phyloP scores from a whole-genome alignment of 768 basidiomycete genomes.

The Russula foetens region DNA sequence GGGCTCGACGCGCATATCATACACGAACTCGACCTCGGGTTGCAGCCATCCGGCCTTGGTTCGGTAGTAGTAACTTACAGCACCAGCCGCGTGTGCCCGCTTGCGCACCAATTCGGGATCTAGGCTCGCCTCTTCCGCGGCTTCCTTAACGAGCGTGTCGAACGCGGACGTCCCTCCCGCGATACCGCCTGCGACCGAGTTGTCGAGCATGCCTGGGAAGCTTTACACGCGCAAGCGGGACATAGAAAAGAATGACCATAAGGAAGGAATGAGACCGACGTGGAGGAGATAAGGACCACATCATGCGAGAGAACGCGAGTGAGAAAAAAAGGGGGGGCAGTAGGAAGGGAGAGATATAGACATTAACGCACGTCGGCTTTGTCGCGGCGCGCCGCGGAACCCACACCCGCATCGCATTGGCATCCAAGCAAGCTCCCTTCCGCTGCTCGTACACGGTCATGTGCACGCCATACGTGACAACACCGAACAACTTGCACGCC shows the following conservation, averaged over 20 bases:
- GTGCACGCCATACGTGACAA: slow-evolving; percentile 90
- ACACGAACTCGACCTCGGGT: slow-evolving; percentile 84
- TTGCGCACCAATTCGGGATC: slow-evolving; percentile 52
- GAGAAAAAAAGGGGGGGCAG: not conserved
- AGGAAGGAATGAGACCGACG: not conserved
- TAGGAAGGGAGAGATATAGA: not conserved
- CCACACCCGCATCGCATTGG: slow-evolving; percentile 54
- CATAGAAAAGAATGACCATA: not conserved
- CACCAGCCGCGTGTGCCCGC: slow-evolving; percentile 54
- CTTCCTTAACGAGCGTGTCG: slow-evolving; percentile 81
- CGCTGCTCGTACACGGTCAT: slow-evolving; percentile 67
- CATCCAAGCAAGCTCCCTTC: slow-evolving; percentile 17
- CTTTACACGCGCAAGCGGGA: slow-evolving; percentile 28
- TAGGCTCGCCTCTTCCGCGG: slow-evolving; percentile 88
- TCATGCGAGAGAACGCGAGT: too few species aligned
- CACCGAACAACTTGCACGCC: slow-evolving; percentile 82
- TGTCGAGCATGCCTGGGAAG: slow-evolving; percentile 84
- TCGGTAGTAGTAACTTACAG: slow-evolving; percentile 74
- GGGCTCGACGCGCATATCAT: slow-evolving; percentile 68
- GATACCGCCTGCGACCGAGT: slow-evolving; percentile 89
- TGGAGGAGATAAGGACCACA: too few species aligned
- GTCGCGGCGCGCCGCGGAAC: slow-evolving; percentile 77
- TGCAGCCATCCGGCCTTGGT: slow-evolving; percentile 72
- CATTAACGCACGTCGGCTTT: slow-evolving; percentile 71
- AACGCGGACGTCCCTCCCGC: slow-evolving; percentile 66